Evolutionary conservation across 2,329 filamentous ascomycete genomes (phyloP), one percentile per base, ranked within the genome.

Genomic region (Thelonectria blattea): DNA sequence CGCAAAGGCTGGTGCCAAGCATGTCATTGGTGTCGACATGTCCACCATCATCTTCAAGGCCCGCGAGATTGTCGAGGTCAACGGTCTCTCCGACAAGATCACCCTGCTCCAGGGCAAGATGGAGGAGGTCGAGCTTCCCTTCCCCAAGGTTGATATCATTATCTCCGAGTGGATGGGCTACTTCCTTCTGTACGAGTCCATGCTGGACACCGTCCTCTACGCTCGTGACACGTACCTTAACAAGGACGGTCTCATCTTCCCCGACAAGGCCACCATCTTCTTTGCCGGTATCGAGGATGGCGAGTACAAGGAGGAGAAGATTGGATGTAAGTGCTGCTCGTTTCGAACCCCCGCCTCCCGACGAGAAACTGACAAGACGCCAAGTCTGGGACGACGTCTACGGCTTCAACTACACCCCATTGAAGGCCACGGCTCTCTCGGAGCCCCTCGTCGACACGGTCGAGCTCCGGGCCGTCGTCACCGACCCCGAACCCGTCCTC

Each of bases 121-220:
- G 95, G 95, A 99, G 83, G 95, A 99, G 81, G 93, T 99, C 47
- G 84, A 91, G 73, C 84, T 99, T 64, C 95, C 95, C 18, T 97
- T 91, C 79, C 90, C 92, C 73, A 91, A 98, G 80, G 95, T 99
- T 67, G 95, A 99, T 75, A 99, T 99, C 76, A 99, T 99, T 81
- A 96, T 99, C 77, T 98, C 94, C 2, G 95, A 99, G 83, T 99
- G 95, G 95, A 99, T 99, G 95, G 95, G 95, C 34, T 99, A 99
- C 83, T 98, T 98, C 83, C 83, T 99, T 54, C 88, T 99, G 63
- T 99, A 99, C 80, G 95, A 99, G 87, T 91, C 87, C 86, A 99
- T 99, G 95, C 80, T 99, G 74, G 95, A 99, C 81, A 99, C 95
- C 32, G 95, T 99, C 52, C 86, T 99, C 61, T 98, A 97, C 75